phyloP scores from a whole-genome alignment of 2,329 filamentous ascomycete species.

The Drechslera avenae region DNA sequence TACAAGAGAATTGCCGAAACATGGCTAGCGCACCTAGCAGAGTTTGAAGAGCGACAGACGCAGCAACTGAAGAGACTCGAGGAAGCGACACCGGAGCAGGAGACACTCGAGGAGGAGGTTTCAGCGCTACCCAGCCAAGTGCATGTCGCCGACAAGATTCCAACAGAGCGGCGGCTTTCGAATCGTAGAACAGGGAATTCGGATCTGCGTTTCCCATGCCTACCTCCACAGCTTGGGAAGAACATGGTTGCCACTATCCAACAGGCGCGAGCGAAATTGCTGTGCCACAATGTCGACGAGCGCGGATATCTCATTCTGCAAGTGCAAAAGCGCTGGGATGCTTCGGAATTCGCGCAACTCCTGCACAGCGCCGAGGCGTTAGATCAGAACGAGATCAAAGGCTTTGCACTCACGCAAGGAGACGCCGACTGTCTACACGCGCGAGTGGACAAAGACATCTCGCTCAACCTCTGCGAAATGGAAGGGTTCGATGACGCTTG shows the following conservation, averaged over 20 bases:
- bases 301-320: conserved; percentile 9
- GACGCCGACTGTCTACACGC: neutral
- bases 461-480: neutral
- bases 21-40: neutral
- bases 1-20: neutral
- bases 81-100: neutral
- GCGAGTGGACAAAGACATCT: neutral
- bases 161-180: neutral
- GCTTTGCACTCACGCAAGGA: conserved; percentile 4
- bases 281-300: neutral
- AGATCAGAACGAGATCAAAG: conserved; percentile 1
- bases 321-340: neutral
- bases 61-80: too few relatives aligned
- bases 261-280: neutral
- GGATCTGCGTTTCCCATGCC: neutral
- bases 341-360: conserved; percentile 5
- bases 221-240: conserved; percentile 3
- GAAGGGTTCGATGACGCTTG: neutral
- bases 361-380: neutral
- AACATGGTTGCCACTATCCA: conserved; percentile 9
- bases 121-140: neutral
- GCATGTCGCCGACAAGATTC: neutral
- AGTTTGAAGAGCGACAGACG: neutral
- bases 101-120: neutral
- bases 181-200: neutral